phyloP scores from a whole-genome alignment of 371 early-diverging fungal genomes.

The Mortierella sp. region DNA sequence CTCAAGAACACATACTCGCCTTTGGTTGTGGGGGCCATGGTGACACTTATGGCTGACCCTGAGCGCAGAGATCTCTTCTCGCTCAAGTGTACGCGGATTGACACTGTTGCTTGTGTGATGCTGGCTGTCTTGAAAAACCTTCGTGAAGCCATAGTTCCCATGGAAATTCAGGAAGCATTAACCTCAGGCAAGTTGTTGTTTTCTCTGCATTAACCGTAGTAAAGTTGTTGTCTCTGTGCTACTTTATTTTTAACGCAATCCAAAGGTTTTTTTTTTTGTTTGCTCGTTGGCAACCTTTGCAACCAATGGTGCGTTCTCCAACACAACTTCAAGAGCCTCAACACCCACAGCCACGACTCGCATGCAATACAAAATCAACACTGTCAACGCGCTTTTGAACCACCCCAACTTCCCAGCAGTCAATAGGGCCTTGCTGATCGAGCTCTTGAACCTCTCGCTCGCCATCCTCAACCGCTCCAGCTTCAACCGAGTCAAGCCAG shows the following conservation, averaged over 20 bases:
- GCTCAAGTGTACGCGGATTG: slow-evolving; percentile 50
- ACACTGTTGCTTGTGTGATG: slow-evolving; percentile 55
- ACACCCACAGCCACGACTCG: slow-evolving; percentile 31
- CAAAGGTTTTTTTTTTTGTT: background rate
- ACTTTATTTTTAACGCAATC: background rate
- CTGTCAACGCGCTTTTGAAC: slow-evolving; percentile 44
- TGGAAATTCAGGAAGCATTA: slow-evolving; percentile 51
- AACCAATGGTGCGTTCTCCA: slow-evolving; percentile 17
- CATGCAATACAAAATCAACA: slow-evolving; percentile 44
- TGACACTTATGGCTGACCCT: slow-evolving; percentile 53
- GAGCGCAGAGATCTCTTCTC: slow-evolving; percentile 46
- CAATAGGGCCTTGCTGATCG: slow-evolving; percentile 47
- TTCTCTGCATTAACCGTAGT: background rate
- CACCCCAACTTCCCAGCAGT: slow-evolving; percentile 52
- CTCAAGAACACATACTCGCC: slow-evolving; percentile 44
- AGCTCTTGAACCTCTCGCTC: slow-evolving; percentile 50
- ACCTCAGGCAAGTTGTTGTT: slow-evolving; percentile 32
- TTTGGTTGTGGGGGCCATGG: slow-evolving; percentile 40
- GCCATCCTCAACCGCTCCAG: slow-evolving; percentile 53
- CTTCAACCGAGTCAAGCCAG: slow-evolving; percentile 49
- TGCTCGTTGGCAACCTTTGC: background rate
- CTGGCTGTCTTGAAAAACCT: slow-evolving; percentile 48
- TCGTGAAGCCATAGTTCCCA: slow-evolving; percentile 48
- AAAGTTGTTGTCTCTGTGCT: background rate
- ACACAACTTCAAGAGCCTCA: slow-evolving; percentile 17